Evolutionary conservation across 345 rosid genomes (phyloP).

Genomic region (Combretum micranthum): DNA sequence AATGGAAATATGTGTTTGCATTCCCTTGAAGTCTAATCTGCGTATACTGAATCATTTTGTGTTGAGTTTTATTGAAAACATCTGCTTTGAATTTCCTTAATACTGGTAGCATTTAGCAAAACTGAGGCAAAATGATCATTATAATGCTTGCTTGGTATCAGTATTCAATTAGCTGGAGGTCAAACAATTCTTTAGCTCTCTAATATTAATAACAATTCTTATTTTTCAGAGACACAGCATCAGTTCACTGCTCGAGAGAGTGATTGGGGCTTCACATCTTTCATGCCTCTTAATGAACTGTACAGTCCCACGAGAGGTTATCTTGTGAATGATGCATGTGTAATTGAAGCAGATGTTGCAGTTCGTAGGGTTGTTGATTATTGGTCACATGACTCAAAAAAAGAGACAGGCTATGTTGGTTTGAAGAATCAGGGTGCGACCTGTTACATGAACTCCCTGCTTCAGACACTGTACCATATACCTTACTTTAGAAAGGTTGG

Average conservation of each 20-base stretch:
- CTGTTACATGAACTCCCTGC: conserved; percentile 58
- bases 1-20: no score
- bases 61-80: no score
- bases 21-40: no score
- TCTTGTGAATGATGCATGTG: conserved; percentile 36
- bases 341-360: conserved; percentile 52
- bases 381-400: conserved; percentile 53
- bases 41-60: no score
- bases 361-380: conserved; percentile 44
- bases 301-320: conserved; percentile 46
- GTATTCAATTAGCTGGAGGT: no score
- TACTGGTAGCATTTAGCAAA: no score
- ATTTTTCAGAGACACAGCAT: conserved; percentile 45
- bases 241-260: conserved; percentile 44
- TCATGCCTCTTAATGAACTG: conserved; percentile 47
- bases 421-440: conserved; percentile 67
- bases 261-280: conserved; percentile 60
- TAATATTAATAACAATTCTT: not conserved
- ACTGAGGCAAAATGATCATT: no score
- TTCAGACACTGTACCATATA: conserved; percentile 48
- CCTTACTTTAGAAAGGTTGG: conserved; percentile 56
- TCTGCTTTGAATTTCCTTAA: no score
- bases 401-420: conserved; percentile 60
- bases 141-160: no score
- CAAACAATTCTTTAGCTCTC: not conserved